Percentiles rank a stretch among this genome's conserved stretches.
These are phyloP conservation scores for Fusarium algeriense DNA, from an alignment of 2,329 filamentous ascomycete genomes.

Conservation along the genomic window DNA sequence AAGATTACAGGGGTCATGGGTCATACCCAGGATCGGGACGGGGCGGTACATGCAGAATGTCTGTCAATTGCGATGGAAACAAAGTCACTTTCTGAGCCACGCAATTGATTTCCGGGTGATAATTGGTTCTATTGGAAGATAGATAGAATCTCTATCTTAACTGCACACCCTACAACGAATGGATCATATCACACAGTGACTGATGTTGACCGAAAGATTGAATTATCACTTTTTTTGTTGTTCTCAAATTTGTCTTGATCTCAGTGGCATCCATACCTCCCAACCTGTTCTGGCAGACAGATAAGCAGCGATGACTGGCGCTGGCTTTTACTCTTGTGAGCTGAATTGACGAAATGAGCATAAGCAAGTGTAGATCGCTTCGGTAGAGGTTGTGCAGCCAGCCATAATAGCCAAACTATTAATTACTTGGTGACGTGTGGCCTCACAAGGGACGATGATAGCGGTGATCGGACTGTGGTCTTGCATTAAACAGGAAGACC, in stretches of 20 bases:
- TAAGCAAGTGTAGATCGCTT: slow-evolving; percentile 5
- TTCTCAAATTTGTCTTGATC: background rate
- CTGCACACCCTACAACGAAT: slow-evolving; percentile 11
- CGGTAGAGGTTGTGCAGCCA: slow-evolving; percentile 1
- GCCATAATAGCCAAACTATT: slow-evolving; percentile 9
- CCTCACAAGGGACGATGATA: slow-evolving; percentile 5
- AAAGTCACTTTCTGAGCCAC: slow-evolving; percentile 3
- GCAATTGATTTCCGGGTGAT: background rate
- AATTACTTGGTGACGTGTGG: background rate
- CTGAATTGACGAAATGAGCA: slow-evolving; percentile 15
- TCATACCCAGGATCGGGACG: slow-evolving; percentile 37
- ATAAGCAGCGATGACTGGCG: slow-evolving; percentile 47
- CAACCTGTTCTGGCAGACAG: slow-evolving; percentile 20
- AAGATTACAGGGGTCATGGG: slow-evolving; percentile 19
- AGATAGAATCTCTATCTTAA: background rate
- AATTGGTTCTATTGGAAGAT: background rate
- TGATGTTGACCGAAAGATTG: slow-evolving; percentile 32
- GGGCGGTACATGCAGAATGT: slow-evolving; percentile 33
- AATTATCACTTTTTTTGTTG: background rate
- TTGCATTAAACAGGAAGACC: background rate
- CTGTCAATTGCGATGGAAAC: slow-evolving; percentile 1
- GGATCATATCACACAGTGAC: slow-evolving; percentile 12
- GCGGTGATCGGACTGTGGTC: slow-evolving; percentile 13
- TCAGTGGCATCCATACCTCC: slow-evolving; percentile 1
- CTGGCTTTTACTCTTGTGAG: slow-evolving; percentile 32